Base-by-base conservation (phyloP, 768 basidiomycete genomes). In the Mycena albidolilacea region DNA sequence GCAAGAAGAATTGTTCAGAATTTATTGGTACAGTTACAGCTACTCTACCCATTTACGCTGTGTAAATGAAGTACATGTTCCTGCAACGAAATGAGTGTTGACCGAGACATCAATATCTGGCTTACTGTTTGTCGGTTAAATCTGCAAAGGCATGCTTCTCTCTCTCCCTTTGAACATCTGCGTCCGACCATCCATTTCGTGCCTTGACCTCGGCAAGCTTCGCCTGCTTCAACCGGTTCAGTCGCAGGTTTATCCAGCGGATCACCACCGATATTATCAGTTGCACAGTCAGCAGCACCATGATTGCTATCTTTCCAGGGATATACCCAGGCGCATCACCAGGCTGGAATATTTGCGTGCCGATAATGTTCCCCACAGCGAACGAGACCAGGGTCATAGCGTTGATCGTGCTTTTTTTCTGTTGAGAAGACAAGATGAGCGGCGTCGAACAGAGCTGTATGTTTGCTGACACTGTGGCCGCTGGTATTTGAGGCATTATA, bases 381-480 rank as follows among this genome's bases (percentile, higher is more conserved):
- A 91, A 91, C 0, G 88, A 81, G 5, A 85, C 84, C 23, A 91
- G 79, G 3, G 89, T 91, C 85, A 91, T 83, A 5, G 90, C 87
- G 67, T 91, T 91, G 74, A 91, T 85, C 1, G 90, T 91, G 71
- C 89, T 87, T 83, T 92, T 93, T 84, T 93, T 92, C 7, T 73
- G 68, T 35, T 7, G 21, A 41, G 15, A 55, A 12, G 21, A 30
- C 44, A 15, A 39, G 41, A 15, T 52, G 46, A 44, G 48, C 19
- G 48, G 10, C n/a, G 19, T 19, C 35, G 44, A 10, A 14, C 7
- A 21, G 43, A 23, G 10, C 17, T 12, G 23, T 14, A 21, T 15
- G 62, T 14, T 2, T 30, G 55, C 68, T 48, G 1, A 73, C 72
- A 23, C 91, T 92, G 64, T 91, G 89, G 0, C 90, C 90, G 43